These are phyloP conservation scores for Phaeomoniella chlamydospora DNA, from an alignment of 2,329 filamentous ascomycete species.

Conservation along the genomic window DNA sequence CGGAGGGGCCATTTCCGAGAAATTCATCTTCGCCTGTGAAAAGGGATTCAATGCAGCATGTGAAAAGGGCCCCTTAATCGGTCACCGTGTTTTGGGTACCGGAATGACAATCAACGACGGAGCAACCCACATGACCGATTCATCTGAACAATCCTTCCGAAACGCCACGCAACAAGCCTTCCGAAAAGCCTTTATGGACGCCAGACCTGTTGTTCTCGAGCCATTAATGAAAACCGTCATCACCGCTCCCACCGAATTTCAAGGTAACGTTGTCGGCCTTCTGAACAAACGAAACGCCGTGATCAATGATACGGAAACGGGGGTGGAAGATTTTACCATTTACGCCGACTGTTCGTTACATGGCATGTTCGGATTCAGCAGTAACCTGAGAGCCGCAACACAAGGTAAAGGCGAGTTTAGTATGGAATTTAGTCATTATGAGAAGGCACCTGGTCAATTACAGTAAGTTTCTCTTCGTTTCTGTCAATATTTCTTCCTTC, in stretches of 20 bases:
- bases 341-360: constrained; percentile 87
- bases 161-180: constrained; percentile 92
- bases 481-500: too few species aligned
- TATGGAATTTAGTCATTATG: constrained; percentile 98
- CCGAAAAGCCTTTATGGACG: constrained; percentile 77
- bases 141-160: constrained; percentile 91
- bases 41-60: constrained; percentile 83
- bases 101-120: constrained; percentile 92
- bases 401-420: constrained; percentile 97
- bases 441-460: constrained; percentile 69
- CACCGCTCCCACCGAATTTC: constrained; percentile 91
- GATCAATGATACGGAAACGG: constrained; percentile 91
- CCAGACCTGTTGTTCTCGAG: constrained; percentile 73
- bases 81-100: constrained; percentile 81
- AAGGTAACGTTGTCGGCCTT: constrained; percentile 85
- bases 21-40: constrained; percentile 84
- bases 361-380: constrained; percentile 95
- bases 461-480: constrained; percentile 48
- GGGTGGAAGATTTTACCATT: constrained; percentile 84
- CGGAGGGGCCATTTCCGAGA: constrained; percentile 85
- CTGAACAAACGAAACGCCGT: constrained; percentile 94
- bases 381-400: constrained; percentile 77
- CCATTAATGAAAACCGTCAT: constrained; percentile 98
- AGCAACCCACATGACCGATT: constrained; percentile 94
- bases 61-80: constrained; percentile 76